A percentile compares a stretch with the other conserved stretches of the same genome.
phyloP scores from a whole-genome alignment of 2,329 filamentous ascomycete genomes.

The Neofusicoccum sp. region DNA sequence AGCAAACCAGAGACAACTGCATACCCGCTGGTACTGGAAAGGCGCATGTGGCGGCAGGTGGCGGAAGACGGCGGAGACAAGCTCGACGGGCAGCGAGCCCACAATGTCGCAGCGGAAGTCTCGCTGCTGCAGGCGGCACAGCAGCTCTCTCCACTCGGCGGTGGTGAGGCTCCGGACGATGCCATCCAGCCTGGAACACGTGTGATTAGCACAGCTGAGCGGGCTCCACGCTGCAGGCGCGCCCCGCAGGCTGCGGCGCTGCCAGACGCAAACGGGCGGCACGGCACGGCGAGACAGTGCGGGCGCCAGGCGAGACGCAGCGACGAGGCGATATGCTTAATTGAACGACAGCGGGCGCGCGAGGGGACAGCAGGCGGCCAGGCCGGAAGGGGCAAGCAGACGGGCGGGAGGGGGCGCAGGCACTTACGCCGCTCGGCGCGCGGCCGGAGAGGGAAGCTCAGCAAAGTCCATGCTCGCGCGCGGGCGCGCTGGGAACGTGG shows the following conservation, averaged over 20 bases:
- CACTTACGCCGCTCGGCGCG: constrained; percentile 19
- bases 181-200: constrained; percentile 28
- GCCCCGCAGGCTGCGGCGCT: background rate
- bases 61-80: constrained; percentile 38
- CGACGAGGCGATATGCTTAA: constrained; percentile 17
- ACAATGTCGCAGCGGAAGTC: constrained; percentile 39
- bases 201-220: background rate
- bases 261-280: background rate
- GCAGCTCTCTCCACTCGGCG: constrained; percentile 35
- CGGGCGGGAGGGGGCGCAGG: background rate
- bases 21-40: constrained; percentile 34
- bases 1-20: background rate
- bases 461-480: constrained; percentile 18
- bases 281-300: constrained; percentile 2
- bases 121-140: constrained; percentile 25
- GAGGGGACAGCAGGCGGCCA: background rate
- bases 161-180: constrained; percentile 32
- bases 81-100: constrained; percentile 40
- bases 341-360: background rate
- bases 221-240: background rate
- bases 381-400: background rate
- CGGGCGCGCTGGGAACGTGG: background rate
- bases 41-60: constrained; percentile 35
- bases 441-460: constrained; percentile 14
- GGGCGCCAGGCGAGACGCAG: background rate